Conservation (phyloP, 2,329 filamentous ascomycete species). For the Penicillium sp. region DNA sequence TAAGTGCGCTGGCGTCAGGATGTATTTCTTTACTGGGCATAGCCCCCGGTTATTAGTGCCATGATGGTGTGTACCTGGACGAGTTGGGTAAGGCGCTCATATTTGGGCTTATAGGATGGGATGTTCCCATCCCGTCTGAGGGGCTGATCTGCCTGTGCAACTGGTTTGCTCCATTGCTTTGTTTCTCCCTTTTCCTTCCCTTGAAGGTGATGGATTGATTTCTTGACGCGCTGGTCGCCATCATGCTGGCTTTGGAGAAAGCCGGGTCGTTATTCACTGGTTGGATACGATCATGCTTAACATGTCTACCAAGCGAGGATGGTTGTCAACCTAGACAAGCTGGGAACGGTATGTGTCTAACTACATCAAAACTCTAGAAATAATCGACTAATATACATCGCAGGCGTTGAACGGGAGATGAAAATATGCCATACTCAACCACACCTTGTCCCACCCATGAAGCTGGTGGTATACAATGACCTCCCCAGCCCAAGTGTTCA, state of each 20-base stretch:
- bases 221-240: conserved; percentile 36
- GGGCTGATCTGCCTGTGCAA: conserved; percentile 7
- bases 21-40: conserved; percentile 17
- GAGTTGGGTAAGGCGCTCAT: conserved; percentile 12
- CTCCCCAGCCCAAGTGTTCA: conserved; percentile 36
- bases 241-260: conserved; percentile 39
- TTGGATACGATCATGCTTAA: conserved; percentile 43
- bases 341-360: conserved; percentile 9
- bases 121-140: conserved; percentile 13
- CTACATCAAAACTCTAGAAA: neutral
- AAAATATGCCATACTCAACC: conserved; percentile 48
- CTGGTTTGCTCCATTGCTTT: conserved; percentile 8
- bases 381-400: conserved; percentile 19
- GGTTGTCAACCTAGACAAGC: conserved; percentile 23
- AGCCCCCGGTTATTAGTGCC: conserved; percentile 10
- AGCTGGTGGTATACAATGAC: conserved; percentile 44
- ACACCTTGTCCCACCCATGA: conserved; percentile 49
- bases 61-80: conserved; percentile 9
- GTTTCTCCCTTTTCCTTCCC: conserved; percentile 13
- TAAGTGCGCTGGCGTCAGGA: conserved; percentile 13
- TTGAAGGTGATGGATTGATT: conserved; percentile 32
- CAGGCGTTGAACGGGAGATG: conserved; percentile 46
- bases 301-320: conserved; percentile 31
- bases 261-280: conserved; percentile 41
- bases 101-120: conserved; percentile 8